Evolutionary conservation across 345 rosid genomes (phyloP).

Genomic region (Eucalyptus shirleyi): DNA sequence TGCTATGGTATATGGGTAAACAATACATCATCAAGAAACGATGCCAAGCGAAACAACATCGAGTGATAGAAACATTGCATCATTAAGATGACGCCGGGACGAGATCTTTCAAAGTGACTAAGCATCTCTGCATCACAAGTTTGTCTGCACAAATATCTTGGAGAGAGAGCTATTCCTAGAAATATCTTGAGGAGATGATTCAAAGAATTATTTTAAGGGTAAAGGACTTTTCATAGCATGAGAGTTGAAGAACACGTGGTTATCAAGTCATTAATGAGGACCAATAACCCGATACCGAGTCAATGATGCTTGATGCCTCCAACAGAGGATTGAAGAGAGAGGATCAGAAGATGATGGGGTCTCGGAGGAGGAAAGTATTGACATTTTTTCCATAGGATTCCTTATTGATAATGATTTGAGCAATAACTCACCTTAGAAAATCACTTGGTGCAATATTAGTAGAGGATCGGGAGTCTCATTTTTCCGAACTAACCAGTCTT

Average conservation of each 20-base stretch:
- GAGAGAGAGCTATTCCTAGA: neutral
- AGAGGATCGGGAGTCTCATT: neutral
- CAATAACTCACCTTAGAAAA: neutral
- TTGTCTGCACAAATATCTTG: neutral
- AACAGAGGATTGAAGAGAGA: neutral
- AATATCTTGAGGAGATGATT: neutral
- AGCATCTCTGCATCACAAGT: neutral
- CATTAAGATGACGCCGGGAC: neutral
- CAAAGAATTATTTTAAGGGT: neutral
- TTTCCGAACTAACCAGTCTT: neutral
- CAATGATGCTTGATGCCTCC: neutral
- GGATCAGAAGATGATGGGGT: neutral
- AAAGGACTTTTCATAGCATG: neutral
- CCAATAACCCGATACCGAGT: neutral
- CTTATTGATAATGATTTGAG: neutral
- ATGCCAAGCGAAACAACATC: neutral
- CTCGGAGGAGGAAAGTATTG: neutral
- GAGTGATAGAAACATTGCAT: neutral
- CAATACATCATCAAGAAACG: neutral
- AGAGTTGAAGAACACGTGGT: neutral
- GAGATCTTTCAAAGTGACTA: neutral
- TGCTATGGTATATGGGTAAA: neutral
- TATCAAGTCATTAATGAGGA: neutral
- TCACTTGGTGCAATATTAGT: neutral
- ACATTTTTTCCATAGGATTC: neutral